Evolutionary conservation across 306 rosid genomes (phyloP).

Genomic region (Malus orientalis): DNA sequence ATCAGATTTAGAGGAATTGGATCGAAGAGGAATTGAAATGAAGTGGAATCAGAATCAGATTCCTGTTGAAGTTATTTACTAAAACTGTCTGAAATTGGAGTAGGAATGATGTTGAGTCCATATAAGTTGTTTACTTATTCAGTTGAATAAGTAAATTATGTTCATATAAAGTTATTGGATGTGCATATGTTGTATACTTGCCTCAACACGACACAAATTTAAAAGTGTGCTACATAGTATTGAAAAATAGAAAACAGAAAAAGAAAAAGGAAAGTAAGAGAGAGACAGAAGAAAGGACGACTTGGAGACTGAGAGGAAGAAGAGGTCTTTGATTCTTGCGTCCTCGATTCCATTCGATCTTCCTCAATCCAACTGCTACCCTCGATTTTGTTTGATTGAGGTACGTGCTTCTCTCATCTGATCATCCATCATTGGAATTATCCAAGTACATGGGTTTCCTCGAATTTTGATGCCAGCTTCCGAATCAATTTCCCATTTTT

Average conservation of each 20-base stretch:
- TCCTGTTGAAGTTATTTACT: no score
- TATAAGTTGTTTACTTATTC: no score
- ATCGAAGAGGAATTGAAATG: no score
- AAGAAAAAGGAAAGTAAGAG: background rate
- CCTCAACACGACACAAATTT: no score
- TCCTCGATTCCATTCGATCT: background rate
- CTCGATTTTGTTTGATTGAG: background rate
- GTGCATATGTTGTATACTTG: no score
- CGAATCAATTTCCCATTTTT: background rate
- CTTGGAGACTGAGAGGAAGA: background rate
- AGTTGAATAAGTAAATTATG: no score
- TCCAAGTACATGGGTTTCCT: background rate
- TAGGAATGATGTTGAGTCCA: no score
- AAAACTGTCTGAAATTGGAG: no score
- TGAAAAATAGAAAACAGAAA: background rate
- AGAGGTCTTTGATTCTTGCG: background rate
- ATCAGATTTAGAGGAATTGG: no score
- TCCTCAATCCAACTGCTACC: background rate
- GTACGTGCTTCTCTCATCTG: background rate
- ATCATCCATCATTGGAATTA: background rate
- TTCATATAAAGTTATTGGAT: no score
- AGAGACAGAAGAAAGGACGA: background rate
- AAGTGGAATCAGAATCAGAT: no score
- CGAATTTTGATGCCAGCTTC: background rate
- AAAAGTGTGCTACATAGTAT: no score